A percentile compares a stretch with the other conserved stretches of the same genome.
Conservation (phyloP, 805 yeast species). For the Ogataea minuta region DNA sequence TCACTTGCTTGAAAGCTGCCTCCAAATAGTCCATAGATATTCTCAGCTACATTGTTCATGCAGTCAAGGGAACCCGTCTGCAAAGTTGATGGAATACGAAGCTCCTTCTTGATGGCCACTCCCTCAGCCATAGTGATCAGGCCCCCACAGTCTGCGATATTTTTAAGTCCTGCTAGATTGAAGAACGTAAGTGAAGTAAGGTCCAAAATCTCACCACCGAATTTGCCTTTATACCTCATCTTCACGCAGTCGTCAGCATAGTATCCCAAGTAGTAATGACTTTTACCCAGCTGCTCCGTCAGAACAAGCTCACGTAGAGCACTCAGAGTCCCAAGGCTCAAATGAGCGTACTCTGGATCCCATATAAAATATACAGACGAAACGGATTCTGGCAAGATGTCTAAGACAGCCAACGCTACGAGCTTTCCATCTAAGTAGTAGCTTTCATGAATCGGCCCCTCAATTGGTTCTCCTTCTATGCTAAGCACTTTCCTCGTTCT, state of each 20-base stretch:
- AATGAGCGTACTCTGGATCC: constrained; percentile 73
- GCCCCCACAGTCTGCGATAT: constrained; percentile 31
- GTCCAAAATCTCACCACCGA: constrained; percentile 74
- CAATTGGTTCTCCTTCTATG: not conserved
- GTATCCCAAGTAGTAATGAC: constrained; percentile 76
- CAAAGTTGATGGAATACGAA: constrained; percentile 6
- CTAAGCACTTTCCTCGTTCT: too few species aligned
- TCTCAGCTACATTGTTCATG: constrained; percentile 33
- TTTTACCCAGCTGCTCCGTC: constrained; percentile 43
- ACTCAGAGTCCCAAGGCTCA: constrained; percentile 75
- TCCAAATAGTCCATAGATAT: constrained; percentile 38
- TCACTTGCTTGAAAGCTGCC: constrained; percentile 24
- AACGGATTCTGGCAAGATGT: constrained; percentile 69
- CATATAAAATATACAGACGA: constrained; percentile 87
- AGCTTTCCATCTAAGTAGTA: constrained; percentile 63
- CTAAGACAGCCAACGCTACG: constrained; percentile 75
- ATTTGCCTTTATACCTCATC: constrained; percentile 77
- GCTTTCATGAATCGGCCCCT: constrained; percentile 77
- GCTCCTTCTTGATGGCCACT: not conserved
- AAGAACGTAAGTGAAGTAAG: constrained; percentile 45
- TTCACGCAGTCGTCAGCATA: constrained; percentile 76
- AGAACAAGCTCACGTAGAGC: constrained; percentile 68
- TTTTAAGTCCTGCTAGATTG: constrained; percentile 34
- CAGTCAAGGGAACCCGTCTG: not conserved
- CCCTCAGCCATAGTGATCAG: constrained; percentile 4